A percentile compares a stretch with the other conserved stretches of the same genome.
phyloP scores from a whole-genome alignment of 1,139 yeast genomes.

The Blastobotrys indianensis region DNA sequence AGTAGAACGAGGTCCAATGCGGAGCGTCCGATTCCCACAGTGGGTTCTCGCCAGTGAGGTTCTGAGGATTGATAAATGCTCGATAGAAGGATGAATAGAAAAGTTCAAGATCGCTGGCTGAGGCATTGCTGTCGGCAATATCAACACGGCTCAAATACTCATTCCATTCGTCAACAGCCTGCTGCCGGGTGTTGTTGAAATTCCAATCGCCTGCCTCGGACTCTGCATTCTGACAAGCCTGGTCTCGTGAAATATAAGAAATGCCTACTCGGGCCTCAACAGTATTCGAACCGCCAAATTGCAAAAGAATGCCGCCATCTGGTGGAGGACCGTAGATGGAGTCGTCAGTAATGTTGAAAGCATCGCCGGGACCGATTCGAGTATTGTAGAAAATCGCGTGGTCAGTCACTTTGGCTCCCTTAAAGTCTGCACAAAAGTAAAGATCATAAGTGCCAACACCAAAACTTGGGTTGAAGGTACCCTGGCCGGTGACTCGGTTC shows the following conservation, averaged over 20 bases:
- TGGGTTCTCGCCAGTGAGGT: slow-evolving; percentile 38
- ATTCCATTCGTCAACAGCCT: slow-evolving; percentile 31
- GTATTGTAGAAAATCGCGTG: slow-evolving; percentile 7
- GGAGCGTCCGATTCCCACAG: slow-evolving; percentile 28
- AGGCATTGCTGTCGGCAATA: slow-evolving; percentile 1
- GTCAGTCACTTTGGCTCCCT: slow-evolving; percentile 7
- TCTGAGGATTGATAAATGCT: slow-evolving; percentile 36
- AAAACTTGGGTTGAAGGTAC: slow-evolving; percentile 12
- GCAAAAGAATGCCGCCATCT: slow-evolving; percentile 10
- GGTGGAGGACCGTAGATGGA: slow-evolving; percentile 1
- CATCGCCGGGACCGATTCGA: slow-evolving; percentile 3
- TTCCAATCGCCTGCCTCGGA: slow-evolving; percentile 24
- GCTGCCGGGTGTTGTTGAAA: slow-evolving; percentile 25
- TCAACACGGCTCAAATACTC: slow-evolving; percentile 17
- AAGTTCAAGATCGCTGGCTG: slow-evolving; percentile 26
- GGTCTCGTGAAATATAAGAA: slow-evolving; percentile 33
- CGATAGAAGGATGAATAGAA: slow-evolving; percentile 37
- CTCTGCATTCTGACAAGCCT: slow-evolving; percentile 34
- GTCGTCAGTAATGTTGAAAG: slow-evolving; percentile 9
- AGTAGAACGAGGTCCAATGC: slow-evolving; percentile 40
- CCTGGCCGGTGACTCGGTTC: slow-evolving; percentile 7
- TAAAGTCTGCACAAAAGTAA: slow-evolving; percentile 13
- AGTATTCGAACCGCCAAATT: slow-evolving; percentile 1
- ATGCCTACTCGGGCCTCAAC: slow-evolving; percentile 35
- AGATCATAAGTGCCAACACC: slow-evolving; percentile 12